Base-by-base conservation (phyloP, 1,139 yeast species). In the Yamadazyma triangularis region DNA sequence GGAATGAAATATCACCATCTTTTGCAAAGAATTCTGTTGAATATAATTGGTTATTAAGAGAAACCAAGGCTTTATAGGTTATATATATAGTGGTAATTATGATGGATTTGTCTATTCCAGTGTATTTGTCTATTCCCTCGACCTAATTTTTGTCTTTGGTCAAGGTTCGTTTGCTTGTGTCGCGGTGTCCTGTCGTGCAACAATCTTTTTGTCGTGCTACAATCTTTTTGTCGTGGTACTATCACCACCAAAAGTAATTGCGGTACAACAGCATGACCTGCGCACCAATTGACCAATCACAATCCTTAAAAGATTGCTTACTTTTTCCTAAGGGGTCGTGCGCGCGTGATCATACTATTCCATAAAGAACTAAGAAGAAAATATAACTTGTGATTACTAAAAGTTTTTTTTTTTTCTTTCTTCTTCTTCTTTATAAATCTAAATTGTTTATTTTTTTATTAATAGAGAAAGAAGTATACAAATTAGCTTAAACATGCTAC, bases 21-120 rank as follows among this genome's bases (percentile, higher is more conserved):
- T 60, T 68, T 35, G 71, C 64, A 24, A 75, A 72, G 28, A 70
- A 67, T 32, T 70, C 80, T 30, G 48, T 61, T 27, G 77, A 80
- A 26, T 73, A 69, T 48, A 68, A 67, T 31, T 89, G 96, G 96
- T 70, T 89, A 45, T 73, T 70, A 52, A 73, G 80, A 43, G 95
- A 86, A 56, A 84, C 94, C 2, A 26, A 26, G 26, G 23, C 37
- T 23, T 29, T 35, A 27, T 39, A 37, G 25, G 13, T 24, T 13
- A 24, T 6, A 12, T 24, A 24, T 6, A 24, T 24, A 12, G n/a
- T n/a, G n/a, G n/a, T n/a, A n/a, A n/a, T n/a, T n/a, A n/a, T n/a
- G n/a, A n/a, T n/a, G n/a, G n/a, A n/a, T n/a, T n/a, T n/a, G n/a
- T n/a, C n/a, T n/a, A n/a, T n/a, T n/a, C n/a, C n/a, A n/a, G n/a